These are phyloP conservation scores for Sporisorium exsertum DNA, from an alignment of 1,284 basidiomycete species.

Conservation along the genomic window DNA sequence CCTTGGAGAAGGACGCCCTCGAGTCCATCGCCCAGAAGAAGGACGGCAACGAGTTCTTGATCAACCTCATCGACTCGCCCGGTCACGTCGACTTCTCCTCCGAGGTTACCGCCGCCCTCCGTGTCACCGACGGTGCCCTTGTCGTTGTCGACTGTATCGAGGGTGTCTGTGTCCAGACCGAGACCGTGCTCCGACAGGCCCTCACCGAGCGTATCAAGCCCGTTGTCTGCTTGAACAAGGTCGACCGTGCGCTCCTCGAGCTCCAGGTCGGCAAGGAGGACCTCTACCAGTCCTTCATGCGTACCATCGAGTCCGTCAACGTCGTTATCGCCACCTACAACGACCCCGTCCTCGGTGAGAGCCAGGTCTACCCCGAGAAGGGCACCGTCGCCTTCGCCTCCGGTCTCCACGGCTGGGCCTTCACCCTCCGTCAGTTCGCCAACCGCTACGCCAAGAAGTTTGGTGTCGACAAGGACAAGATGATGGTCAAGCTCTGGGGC, in stretches of 20 bases:
- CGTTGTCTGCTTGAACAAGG: slow-evolving; percentile 99
- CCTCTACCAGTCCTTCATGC: slow-evolving; percentile 96
- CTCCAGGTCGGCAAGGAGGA: slow-evolving; percentile 97
- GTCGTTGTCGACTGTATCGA: slow-evolving; percentile 99
- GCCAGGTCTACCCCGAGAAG: slow-evolving; percentile 98
- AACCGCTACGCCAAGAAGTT: slow-evolving; percentile 97
- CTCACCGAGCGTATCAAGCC: slow-evolving; percentile 99
- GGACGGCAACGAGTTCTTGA: slow-evolving; percentile 94
- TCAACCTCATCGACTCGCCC: slow-evolving; percentile 99
- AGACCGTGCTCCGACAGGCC: slow-evolving; percentile 98
- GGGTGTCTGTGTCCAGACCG: slow-evolving; percentile 99
- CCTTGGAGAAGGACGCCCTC: slow-evolving; percentile 83
- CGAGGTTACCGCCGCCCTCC: slow-evolving; percentile 98
- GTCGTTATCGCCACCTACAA: slow-evolving; percentile 99
- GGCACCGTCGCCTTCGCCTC: slow-evolving; percentile 99
- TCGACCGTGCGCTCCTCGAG: slow-evolving; percentile 98
- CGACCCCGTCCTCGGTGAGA: slow-evolving; percentile 93
- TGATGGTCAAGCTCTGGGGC: slow-evolving; percentile 98
- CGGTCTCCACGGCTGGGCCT: slow-evolving; percentile 99
- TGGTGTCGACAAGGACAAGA: slow-evolving; percentile 98
- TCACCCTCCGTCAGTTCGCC: slow-evolving; percentile 98
- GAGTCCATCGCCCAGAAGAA: slow-evolving; percentile 91
- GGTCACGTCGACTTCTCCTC: slow-evolving; percentile 99
- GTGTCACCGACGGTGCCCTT: slow-evolving; percentile 91
- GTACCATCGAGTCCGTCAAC: slow-evolving; percentile 98